These are phyloP conservation scores for Trichoderma semiorbis DNA, from an alignment of 2,329 filamentous ascomycete species.

Conservation along the genomic window DNA sequence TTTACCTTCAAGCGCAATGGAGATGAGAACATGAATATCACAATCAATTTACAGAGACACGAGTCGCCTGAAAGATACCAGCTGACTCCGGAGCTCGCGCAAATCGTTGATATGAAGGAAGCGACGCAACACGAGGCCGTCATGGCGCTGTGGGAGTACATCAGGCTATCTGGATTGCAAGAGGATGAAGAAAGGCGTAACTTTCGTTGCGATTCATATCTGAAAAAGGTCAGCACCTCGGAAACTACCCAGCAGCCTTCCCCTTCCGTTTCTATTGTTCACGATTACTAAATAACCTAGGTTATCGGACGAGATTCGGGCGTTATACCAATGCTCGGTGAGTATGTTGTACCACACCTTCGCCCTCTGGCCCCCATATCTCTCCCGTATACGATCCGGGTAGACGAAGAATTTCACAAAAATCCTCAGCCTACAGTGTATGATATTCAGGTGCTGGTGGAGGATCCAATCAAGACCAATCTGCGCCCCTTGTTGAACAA, in stretches of 20 bases:
- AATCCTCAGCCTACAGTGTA: constrained; percentile 78
- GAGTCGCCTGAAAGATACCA: constrained; percentile 83
- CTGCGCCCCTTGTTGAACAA: constrained; percentile 65
- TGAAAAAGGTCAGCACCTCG: constrained; percentile 62
- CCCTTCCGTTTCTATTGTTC: not conserved
- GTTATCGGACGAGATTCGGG: constrained; percentile 72
- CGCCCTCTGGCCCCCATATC: constrained; percentile 75
- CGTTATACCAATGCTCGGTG: constrained; percentile 80
- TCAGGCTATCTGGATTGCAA: constrained; percentile 77
- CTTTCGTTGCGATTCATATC: constrained; percentile 81
- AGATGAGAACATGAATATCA: constrained; percentile 90
- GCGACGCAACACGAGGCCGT: constrained; percentile 85
- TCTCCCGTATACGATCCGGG: constrained; percentile 87
- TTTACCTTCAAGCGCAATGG: constrained; percentile 87
- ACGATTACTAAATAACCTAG: constrained; percentile 38
- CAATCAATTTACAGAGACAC: constrained; percentile 78
- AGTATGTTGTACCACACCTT: constrained; percentile 76
- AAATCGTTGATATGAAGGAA: constrained; percentile 81
- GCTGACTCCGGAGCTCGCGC: constrained; percentile 73
- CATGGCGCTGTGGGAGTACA: constrained; percentile 94
- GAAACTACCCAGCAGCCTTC: not conserved
- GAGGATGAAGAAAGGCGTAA: constrained; percentile 94
- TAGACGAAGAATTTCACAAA: constrained; percentile 79
- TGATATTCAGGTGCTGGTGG: constrained; percentile 79
- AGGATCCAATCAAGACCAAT: constrained; percentile 72